These are phyloP conservation scores for Penstemon newberryi DNA, from an alignment of 257 asterid genomes.

Conservation along the genomic window DNA sequence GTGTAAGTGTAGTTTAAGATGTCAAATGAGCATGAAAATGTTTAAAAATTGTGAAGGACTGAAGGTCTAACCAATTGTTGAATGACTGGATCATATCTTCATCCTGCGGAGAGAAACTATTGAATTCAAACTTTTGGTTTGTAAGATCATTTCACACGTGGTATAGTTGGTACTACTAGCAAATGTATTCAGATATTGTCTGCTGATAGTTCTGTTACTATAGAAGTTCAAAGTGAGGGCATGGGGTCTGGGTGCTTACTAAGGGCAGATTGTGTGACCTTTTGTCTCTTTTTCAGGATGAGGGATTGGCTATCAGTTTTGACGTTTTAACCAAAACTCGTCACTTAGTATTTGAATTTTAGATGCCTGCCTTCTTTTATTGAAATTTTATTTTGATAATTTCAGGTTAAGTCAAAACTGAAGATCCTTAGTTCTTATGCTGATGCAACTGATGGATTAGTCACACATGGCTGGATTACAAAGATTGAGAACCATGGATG, in stretches of 20 bases:
- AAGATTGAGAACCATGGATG: constrained; percentile 94
- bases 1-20: constrained; percentile 1
- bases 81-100: neutral
- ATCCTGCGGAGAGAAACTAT: constrained; percentile 13
- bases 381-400: constrained; percentile 10
- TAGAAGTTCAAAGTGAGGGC: neutral
- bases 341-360: neutral
- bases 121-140: constrained; percentile 8
- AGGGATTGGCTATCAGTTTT: neutral
- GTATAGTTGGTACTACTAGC: neutral
- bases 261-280: constrained; percentile 5
- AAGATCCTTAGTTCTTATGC: constrained; percentile 71
- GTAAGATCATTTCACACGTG: neutral
- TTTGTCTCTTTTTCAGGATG: neutral
- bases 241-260: constrained; percentile 11
- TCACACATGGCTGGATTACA: constrained; percentile 97
- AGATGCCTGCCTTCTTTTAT: neutral
- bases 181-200: neutral
- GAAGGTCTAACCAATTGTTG: neutral
- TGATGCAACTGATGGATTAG: constrained; percentile 82
- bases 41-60: neutral
- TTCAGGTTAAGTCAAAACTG: constrained; percentile 87
- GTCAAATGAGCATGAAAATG: neutral
- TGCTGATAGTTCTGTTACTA: constrained; percentile 1
- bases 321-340: neutral